phyloP scores from a whole-genome alignment of 768 basidiomycete species.

The Bullera alba region DNA sequence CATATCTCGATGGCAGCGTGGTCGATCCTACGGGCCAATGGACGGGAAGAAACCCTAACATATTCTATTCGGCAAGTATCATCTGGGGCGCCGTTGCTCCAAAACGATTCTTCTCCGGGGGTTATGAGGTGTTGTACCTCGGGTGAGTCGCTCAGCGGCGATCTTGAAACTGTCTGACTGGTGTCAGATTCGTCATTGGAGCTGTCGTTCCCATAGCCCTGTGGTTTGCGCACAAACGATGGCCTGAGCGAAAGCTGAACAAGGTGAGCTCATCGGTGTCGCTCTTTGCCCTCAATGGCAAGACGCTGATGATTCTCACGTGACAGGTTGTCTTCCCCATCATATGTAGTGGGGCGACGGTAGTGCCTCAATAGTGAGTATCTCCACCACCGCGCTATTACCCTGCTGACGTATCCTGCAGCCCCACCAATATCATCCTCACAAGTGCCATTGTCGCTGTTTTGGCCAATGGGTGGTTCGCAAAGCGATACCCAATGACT shows the following conservation, averaged over 20 bases:
- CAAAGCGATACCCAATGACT: slow-evolving; percentile 30
- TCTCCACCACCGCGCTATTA: neutral
- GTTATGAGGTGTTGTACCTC: slow-evolving; percentile 35
- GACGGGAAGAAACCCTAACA: slow-evolving; percentile 42
- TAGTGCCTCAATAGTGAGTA: slow-evolving; percentile 44
- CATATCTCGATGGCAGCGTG: slow-evolving; percentile 40
- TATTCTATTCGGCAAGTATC: slow-evolving; percentile 45
- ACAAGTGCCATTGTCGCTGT: slow-evolving; percentile 32
- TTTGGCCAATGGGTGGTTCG: slow-evolving; percentile 30
- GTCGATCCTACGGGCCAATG: slow-evolving; percentile 45
- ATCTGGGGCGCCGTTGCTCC: slow-evolving; percentile 45
- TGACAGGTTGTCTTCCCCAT: slow-evolving; percentile 44
- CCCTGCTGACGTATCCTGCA: slow-evolving; percentile 6
- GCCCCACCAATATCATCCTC: slow-evolving; percentile 44
- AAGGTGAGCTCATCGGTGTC: slow-evolving; percentile 25
- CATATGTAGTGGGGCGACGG: slow-evolving; percentile 42
- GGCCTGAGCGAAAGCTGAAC: slow-evolving; percentile 36
- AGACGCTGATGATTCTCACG: neutral
- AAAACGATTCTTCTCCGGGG: slow-evolving; percentile 42
- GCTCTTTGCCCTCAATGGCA: neutral
- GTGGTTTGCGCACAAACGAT: slow-evolving; percentile 40
- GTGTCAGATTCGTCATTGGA: slow-evolving; percentile 38
- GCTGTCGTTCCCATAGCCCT: slow-evolving; percentile 33
- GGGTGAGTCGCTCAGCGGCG: slow-evolving; percentile 6
- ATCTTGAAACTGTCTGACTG: neutral